Conservation (phyloP, 1,284 basidiomycete genomes). For the Wallemia mellicola region DNA sequence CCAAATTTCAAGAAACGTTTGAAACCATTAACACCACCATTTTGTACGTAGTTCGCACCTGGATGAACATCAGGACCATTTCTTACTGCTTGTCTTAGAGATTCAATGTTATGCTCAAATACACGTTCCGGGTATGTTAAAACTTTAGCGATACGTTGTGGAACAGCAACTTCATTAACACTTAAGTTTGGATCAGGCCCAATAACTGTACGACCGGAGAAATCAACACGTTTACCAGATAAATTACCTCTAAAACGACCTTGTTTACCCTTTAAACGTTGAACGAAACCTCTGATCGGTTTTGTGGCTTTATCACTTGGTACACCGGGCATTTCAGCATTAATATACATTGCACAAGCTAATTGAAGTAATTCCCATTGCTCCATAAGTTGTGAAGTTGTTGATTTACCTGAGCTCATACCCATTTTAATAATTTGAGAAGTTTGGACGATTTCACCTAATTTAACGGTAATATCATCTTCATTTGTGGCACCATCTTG, state of each 20-base stretch:
- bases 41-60: slow-evolving; percentile 77
- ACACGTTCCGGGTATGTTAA: slow-evolving; percentile 92
- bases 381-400: slow-evolving; percentile 75
- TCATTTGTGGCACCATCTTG: slow-evolving; percentile 89
- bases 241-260: slow-evolving; percentile 96
- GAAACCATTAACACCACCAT: slow-evolving; percentile 24
- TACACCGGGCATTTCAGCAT: slow-evolving; percentile 84
- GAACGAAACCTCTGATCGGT: slow-evolving; percentile 86
- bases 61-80: slow-evolving; percentile 83
- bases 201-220: slow-evolving; percentile 93
- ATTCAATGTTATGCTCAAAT: slow-evolving; percentile 64
- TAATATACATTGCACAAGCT: slow-evolving; percentile 90
- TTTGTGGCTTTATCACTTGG: slow-evolving; percentile 56
- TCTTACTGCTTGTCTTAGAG: slow-evolving; percentile 42
- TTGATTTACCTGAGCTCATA: slow-evolving; percentile 45
- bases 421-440: slow-evolving; percentile 80
- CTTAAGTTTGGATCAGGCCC: slow-evolving; percentile 92
- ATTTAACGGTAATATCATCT: slow-evolving; percentile 89
- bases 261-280: slow-evolving; percentile 94
- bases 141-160: slow-evolving; percentile 80
- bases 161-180: slow-evolving; percentile 93
- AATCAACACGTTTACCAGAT: slow-evolving; percentile 96
- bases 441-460: slow-evolving; percentile 87
- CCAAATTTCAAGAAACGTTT: slow-evolving; percentile 64
- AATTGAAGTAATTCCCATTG: slow-evolving; percentile 96